Conservation (phyloP, 176 grass and related monocot species). For the Oryza glaberrima region DNA sequence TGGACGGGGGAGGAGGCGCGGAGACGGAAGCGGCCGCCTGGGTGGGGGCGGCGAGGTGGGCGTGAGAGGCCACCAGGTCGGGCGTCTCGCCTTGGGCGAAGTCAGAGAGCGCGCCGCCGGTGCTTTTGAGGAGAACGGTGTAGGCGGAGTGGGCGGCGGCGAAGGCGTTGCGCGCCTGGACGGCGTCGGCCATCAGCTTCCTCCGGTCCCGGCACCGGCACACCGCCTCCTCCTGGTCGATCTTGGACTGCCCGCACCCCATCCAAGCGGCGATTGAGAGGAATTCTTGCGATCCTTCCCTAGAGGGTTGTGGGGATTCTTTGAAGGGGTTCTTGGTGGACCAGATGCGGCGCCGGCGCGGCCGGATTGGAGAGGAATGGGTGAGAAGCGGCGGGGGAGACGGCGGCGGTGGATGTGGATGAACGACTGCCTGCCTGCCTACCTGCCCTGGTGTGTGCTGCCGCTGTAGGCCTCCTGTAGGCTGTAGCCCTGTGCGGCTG, state of each 20-base stretch:
- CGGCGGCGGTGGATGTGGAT: constrained; percentile 13
- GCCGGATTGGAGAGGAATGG: not conserved
- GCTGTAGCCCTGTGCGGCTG: too few relatives aligned
- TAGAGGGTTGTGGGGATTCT: not conserved
- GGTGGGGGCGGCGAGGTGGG: constrained; percentile 1
- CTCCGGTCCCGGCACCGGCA: constrained; percentile 79
- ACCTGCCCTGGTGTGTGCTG: not conserved
- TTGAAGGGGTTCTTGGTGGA: not conserved
- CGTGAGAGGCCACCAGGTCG: constrained; percentile 32
- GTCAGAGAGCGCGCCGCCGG: constrained; percentile 79
- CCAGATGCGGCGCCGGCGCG: not conserved
- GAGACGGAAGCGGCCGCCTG: constrained; percentile 33
- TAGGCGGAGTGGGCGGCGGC: constrained; percentile 89
- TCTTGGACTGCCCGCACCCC: constrained; percentile 91
- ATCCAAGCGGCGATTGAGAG: constrained; percentile 41
- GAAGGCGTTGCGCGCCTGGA: constrained; percentile 76
- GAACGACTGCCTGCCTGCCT: not conserved
- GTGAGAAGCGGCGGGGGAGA: not conserved
- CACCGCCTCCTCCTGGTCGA: constrained; percentile 94
- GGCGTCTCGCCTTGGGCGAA: constrained; percentile 71
- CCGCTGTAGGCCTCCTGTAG: not conserved
- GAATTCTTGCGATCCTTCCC: constrained; percentile 19
- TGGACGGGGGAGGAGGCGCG: constrained; percentile 39
- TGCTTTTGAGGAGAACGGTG: constrained; percentile 72
- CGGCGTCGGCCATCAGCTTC: constrained; percentile 54